Evolutionary conservation across 306 rosid genomes (phyloP), one percentile per base, ranked within the genome.

Genomic region (Cucurbita maxima): DNA sequence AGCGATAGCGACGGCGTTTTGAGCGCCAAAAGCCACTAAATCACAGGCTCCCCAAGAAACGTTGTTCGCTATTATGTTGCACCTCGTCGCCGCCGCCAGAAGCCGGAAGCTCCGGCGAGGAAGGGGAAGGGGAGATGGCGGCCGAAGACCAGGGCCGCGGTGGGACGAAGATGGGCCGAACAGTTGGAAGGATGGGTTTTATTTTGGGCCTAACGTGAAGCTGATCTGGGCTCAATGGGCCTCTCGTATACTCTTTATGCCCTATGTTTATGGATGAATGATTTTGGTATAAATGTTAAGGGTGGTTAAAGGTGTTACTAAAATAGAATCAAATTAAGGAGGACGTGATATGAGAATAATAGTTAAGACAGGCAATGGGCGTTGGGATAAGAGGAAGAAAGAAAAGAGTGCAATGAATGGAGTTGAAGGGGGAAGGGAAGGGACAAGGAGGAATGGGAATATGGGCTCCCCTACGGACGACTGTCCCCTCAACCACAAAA

Each of bases 11-110:
- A 91, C 92, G 63, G 96, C 96, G 87, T 94, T 91, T 73, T 91
- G 90, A 76, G 97, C 87, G 22, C 97, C 97, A 71, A 91, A 94
- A 18, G 99, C 86, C 30, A 89, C 86, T 5, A 94, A 84, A 77
- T 89, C 92, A 76, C 84, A 94, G 60, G 97, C 97, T 10, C 97
- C 97, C 92, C 92, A 94, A 0, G 97, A 89, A 22, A 89, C 92
- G 79, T 94, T 94, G 87, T 91, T 91, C 50, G 91, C 97, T 73
- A 91, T 77, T 77, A 92, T 83, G 86, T 94, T 94, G 79, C 99
- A 75, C 79, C 7, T 66, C 81, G 16, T 12, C 69, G 25, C 56
- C 66, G 44, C 71, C 52, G 6, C 41, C 53, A 36, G 43, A 54
- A 4, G 73, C 73, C 94, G 63, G 20, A 20, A 67, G 73, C 38